Evolutionary conservation across 371 early-diverging fungal species (phyloP), one percentile per base, ranked within the genome.

Genomic region (Smittium mucronatum): DNA sequence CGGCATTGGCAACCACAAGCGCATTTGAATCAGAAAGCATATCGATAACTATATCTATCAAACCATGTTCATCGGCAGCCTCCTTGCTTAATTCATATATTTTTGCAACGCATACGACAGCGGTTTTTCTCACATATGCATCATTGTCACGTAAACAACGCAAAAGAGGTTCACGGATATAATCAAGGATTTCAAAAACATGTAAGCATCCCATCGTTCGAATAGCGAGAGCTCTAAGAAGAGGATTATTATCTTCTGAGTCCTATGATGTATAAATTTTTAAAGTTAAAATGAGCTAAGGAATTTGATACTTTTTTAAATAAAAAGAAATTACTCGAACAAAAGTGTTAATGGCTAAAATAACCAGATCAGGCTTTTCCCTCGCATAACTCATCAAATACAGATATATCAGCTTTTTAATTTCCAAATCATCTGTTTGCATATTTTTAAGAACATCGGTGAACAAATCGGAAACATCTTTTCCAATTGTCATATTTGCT

Each of bases 381-480:
- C 95, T 93, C 66, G 98, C 98, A 72, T 89, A 89, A 79, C 89
- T 90, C 73, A 89, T 89, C 64, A 89, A 80, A 75, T 89, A 89
- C 47, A 89, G 79, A 75, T 89, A 89, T 31, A 89, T 88, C 63
- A 89, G 82, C 75, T 89, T 89, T 76, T 89, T 89, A 59, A 88
- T 88, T 75, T 97, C 97, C 69, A 98, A 77, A 78, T 96, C 97
- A 70, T 95, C 97, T 0, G 97, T 98, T 78, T 97, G 96, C 97
- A 98, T 98, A 83, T 94, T 94, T 84, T 95, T 95, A 34, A 98
- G 85, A 11, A 98, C 97, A 73, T 98, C 97, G 0, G 80, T 76
- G 58, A 89, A 92, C 57, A 92, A 76, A 1, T 86, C 83, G 70
- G 88, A 87, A 71, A 92, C 89, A 74, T 92, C 92, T 76, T 92